A percentile compares a stretch with the other conserved stretches of the same genome.
phyloP scores from a whole-genome alignment of 1,139 yeast genomes.

The Taphrina populina region DNA sequence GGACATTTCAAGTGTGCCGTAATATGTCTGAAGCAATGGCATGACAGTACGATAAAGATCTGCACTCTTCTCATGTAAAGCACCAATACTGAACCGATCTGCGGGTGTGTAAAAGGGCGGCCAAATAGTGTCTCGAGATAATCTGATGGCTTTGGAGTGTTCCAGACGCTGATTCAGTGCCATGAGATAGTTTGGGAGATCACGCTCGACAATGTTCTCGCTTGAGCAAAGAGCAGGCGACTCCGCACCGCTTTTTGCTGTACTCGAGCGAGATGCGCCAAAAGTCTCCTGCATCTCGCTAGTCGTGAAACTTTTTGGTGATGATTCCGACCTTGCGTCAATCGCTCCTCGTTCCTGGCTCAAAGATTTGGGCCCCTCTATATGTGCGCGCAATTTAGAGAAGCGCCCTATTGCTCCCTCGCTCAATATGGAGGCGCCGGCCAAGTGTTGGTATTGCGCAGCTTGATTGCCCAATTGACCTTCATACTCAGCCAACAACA shows the following conservation, averaged over 20 bases:
- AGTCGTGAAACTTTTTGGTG: background rate
- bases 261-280: background rate
- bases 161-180: slow-evolving; percentile 17
- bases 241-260: background rate
- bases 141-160: slow-evolving; percentile 13
- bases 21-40: slow-evolving; percentile 13
- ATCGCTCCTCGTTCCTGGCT: background rate
- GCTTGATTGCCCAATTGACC: slow-evolving; percentile 13
- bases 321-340: background rate
- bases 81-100: slow-evolving; percentile 19
- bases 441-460: slow-evolving; percentile 15
- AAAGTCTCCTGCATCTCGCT: background rate
- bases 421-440: slow-evolving; percentile 23
- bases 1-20: background rate
- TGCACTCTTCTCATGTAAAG: slow-evolving; percentile 9
- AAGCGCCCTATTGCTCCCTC: slow-evolving; percentile 4
- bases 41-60: slow-evolving; percentile 17
- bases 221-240: background rate
- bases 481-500: slow-evolving; percentile 25
- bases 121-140: slow-evolving; percentile 10
- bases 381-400: background rate
- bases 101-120: slow-evolving; percentile 10
- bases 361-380: background rate
- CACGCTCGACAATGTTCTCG: slow-evolving; percentile 12
- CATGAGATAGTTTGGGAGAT: slow-evolving; percentile 14